A percentile compares a stretch with the other conserved stretches of the same genome.
phyloP scores from a whole-genome alignment of 306 rosid species.

The Ormosia semicastrata region DNA sequence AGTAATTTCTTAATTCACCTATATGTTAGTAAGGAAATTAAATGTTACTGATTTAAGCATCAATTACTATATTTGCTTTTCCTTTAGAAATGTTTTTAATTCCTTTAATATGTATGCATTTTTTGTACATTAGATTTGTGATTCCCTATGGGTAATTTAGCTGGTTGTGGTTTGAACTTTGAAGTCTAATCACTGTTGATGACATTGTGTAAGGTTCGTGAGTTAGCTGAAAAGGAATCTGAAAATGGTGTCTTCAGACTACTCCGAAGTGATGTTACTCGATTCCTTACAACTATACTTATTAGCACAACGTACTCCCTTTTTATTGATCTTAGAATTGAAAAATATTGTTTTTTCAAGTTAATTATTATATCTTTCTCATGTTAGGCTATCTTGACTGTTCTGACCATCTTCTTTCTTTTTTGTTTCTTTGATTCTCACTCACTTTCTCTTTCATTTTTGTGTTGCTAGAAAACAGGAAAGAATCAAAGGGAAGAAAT shows the following conservation, averaged over 20 bases:
- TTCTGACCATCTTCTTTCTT: too few species aligned
- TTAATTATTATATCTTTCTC: slow-evolving; percentile 37
- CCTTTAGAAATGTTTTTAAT: neutral
- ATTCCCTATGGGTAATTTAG: slow-evolving; percentile 1
- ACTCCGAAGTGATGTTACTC: slow-evolving; percentile 91
- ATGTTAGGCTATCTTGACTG: slow-evolving; percentile 41
- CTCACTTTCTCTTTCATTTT: too few species aligned
- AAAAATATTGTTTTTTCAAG: slow-evolving; percentile 1
- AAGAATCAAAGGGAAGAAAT: too few species aligned
- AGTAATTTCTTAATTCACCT: neutral
- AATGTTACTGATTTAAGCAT: slow-evolving; percentile 13
- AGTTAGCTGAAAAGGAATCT: slow-evolving; percentile 89
- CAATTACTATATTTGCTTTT: slow-evolving; percentile 14
- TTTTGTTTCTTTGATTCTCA: too few species aligned
- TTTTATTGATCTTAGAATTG: slow-evolving; percentile 26
- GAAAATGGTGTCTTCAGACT: slow-evolving; percentile 88
- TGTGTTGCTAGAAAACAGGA: too few species aligned
- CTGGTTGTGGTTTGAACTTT: slow-evolving; percentile 20
- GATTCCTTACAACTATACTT: slow-evolving; percentile 95
- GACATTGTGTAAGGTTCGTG: slow-evolving; percentile 58
- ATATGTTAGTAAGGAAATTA: neutral
- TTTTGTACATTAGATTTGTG: slow-evolving; percentile 3
- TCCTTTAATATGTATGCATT: neutral
- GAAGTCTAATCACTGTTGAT: slow-evolving; percentile 23
- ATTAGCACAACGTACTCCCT: slow-evolving; percentile 95